Evolutionary conservation across 768 basidiomycete genomes (phyloP), one percentile per base, ranked within the genome.

Genomic region (Mycena pura): DNA sequence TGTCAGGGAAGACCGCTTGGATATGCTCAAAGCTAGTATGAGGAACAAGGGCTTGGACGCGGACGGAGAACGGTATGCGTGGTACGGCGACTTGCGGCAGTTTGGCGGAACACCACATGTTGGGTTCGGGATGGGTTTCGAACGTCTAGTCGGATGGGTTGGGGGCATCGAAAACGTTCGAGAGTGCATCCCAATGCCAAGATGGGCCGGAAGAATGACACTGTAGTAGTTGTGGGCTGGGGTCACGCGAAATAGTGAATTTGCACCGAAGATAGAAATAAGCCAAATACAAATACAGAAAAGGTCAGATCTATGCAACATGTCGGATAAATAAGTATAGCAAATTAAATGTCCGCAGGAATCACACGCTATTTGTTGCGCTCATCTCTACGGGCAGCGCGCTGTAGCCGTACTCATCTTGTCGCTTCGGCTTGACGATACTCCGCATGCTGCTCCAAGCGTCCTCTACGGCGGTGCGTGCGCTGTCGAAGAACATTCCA

Each of bases 81-180:
- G 91, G 92, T 99, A 99, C 74, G 62, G 88, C 49, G 95, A 97
- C 67, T 72, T 97, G 65, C 80, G 96, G 60, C 82, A 81, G 68
- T 96, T 84, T 68, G 97, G 97, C 10, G 89, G 90, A 17, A 90
- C 92, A 19, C 92, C 94, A 3, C 96, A 98, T 74, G 95, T 92
- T 15, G 97, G 97, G 15, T 99, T 95, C 75, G 97, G 97, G 6
- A 81, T 99, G 80, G 97, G 97, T 2, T 97, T 96, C 69, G 97
- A 99, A 74, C 80, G 97, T 61, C 78, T 97, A 19, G 81, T 99
- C 17, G 86, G 87, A 41, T 96, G 93, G 91, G 75, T 97, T 11
- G 87, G 89, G 19, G 95, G 95, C 0, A 81, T 93, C 43, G 89
- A 90, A 60, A 99, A 96, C 74, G 84, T 99, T n/a, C 81, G 92